These are phyloP conservation scores for Boletus pseudo-olivaceus DNA, from an alignment of 768 basidiomycete species.

Conservation along the genomic window DNA sequence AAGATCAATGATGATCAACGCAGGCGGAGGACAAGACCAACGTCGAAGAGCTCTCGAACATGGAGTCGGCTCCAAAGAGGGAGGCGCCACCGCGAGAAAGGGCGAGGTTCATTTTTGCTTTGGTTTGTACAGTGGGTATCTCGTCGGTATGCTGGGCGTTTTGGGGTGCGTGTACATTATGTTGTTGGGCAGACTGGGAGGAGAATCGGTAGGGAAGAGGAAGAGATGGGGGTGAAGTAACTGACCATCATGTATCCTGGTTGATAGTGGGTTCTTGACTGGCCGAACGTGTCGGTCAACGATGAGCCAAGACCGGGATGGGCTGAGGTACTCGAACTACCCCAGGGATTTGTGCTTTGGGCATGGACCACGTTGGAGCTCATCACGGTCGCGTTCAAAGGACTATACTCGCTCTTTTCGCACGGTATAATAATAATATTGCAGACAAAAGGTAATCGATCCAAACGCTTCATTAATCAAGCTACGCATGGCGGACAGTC, in stretches of 20 bases:
- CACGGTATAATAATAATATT: background rate
- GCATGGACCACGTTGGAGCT: constrained; percentile 33
- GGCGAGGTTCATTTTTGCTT: constrained; percentile 74
- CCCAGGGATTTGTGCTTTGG: constrained; percentile 53
- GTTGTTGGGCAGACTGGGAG: constrained; percentile 60
- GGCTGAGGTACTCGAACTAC: constrained; percentile 40
- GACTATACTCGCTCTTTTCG: background rate
- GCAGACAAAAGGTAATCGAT: no score
- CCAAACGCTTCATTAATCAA: no score
- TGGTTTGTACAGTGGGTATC: constrained; percentile 70
- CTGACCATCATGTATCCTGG: constrained; percentile 78
- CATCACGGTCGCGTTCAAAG: constrained; percentile 11
- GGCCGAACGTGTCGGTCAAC: constrained; percentile 64
- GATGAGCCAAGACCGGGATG: constrained; percentile 44
- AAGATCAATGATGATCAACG: constrained; percentile 2
- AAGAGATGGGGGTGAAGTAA: background rate
- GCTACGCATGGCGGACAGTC: no score
- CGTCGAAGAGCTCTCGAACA: constrained; percentile 66
- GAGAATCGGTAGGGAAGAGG: background rate
- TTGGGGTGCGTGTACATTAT: constrained; percentile 52
- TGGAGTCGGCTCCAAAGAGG: constrained; percentile 80
- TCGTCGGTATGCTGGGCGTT: constrained; percentile 67
- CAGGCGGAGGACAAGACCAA: constrained; percentile 3
- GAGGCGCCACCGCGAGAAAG: constrained; percentile 60
- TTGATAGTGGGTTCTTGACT: constrained; percentile 75